Percentiles rank a stretch among this genome's conserved stretches.
Conservation (phyloP, 331 rosid species). For the Saraca asoca region DNA sequence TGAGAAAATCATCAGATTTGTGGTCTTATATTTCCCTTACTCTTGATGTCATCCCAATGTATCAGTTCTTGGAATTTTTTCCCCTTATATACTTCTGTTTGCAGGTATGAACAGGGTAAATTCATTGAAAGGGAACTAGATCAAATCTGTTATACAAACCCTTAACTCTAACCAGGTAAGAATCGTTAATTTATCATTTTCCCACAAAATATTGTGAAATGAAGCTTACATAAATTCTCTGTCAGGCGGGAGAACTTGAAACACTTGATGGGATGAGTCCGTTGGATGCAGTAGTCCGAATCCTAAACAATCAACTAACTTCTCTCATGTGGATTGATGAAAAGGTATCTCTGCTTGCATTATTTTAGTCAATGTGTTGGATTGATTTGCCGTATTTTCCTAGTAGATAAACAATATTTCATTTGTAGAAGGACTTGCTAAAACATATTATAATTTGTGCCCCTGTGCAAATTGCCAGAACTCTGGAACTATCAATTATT, state of each 20-base stretch:
- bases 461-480: not conserved
- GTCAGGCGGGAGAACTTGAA: constrained; percentile 88
- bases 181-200: constrained; percentile 28
- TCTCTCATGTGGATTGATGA: constrained; percentile 98
- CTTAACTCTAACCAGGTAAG: constrained; percentile 89
- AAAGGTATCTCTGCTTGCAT: constrained; percentile 57
- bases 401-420: constrained; percentile 1
- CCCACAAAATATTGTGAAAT: not conserved
- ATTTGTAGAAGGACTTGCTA: constrained; percentile 8
- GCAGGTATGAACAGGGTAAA: constrained; percentile 95
- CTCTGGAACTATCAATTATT: not conserved
- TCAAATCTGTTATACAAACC: constrained; percentile 81
- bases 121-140: constrained; percentile 81
- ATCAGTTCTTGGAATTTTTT: not conserved
- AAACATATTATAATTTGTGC: not conserved
- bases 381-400: constrained; percentile 1
- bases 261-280: constrained; percentile 74
- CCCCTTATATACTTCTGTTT: not conserved
- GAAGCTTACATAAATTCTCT: constrained; percentile 27
- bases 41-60: too few relatives aligned
- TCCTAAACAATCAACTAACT: constrained; percentile 90
- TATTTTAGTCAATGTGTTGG: constrained; percentile 10
- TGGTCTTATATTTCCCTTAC: too few relatives aligned
- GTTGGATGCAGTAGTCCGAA: constrained; percentile 85
- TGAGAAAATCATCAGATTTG: too few relatives aligned